Base-by-base conservation (phyloP, 495 filamentous ascomycete genomes). In the Acidomyces sp. region DNA sequence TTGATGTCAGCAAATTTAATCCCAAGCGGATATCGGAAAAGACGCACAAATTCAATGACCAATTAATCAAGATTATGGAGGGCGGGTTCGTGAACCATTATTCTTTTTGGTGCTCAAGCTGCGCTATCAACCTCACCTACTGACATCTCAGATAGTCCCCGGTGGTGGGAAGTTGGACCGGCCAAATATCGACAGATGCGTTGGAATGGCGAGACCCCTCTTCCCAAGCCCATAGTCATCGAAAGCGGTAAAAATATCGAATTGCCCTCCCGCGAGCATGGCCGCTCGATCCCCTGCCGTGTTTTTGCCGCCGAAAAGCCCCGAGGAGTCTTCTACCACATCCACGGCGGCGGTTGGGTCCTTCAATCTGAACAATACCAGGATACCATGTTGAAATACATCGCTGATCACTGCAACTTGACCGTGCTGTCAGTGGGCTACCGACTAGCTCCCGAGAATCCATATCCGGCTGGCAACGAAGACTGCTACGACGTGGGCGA, bases 391-490 rank as follows among this genome's bases (percentile, higher is more conserved):
- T 48, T 69, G 10, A 46, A 62, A 31, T 55, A 52, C 43, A 47
- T 62, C 37, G 70, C 69, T 38, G 58, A 72, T 43, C 48, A 45
- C 15, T 53, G 47, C 19, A 48, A 64, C 20, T 39, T 69, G 20
- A 59, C 62, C 6, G 63, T 70, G 23, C 46, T 77, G 9, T 69
- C 67, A 4, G 61, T 74, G 15, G 74, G 71, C 12, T 77, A 77
- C 55, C 59, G 74, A 32, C 62, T 69, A n/a, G 72, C 74, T 5
- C 74, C 74, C 0, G 71, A 77, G 39, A 30, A 76, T 47, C 68
- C 70, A 0, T 75, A 60, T 44, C 74, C 74, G 0, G 60, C 59
- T 12, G 62, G 56, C 0, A 47, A 59, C 3, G 57, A 76, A 34
- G 74, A 78, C 52, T 68, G 67, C 56, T 60, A 60, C 37, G 72